These are phyloP conservation scores for Balansia obtecta DNA, from an alignment of 2,329 filamentous ascomycete species.

Conservation along the genomic window DNA sequence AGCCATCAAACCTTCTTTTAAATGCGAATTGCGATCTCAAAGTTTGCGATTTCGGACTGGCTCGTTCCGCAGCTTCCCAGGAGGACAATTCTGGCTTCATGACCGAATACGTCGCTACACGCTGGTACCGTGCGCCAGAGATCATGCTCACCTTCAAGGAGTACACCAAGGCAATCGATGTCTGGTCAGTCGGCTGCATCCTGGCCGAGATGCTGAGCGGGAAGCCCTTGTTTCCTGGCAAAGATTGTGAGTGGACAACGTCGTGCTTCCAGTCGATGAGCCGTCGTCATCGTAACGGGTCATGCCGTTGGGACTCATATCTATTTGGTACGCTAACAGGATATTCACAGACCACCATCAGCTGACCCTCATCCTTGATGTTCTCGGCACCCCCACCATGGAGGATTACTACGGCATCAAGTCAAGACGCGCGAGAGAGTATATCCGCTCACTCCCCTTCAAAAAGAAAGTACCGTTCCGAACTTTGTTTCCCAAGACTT, in stretches of 20 bases:
- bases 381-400: constrained; percentile 97
- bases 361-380: constrained; percentile 89
- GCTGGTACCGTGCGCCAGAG: constrained; percentile 97
- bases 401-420: constrained; percentile 99
- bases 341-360: constrained; percentile 74
- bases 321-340: no score
- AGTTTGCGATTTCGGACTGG: constrained; percentile 96
- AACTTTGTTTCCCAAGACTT: constrained; percentile 96
- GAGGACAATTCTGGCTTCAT: constrained; percentile 99
- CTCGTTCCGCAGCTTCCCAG: constrained; percentile 87
- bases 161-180: constrained; percentile 98
- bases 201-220: constrained; percentile 97
- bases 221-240: constrained; percentile 95
- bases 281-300: background rate
- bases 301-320: no score
- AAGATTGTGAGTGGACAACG: constrained; percentile 62
- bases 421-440: constrained; percentile 89
- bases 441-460: constrained; percentile 94
- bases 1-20: constrained; percentile 90
- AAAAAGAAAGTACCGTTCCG: constrained; percentile 99
- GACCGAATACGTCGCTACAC: constrained; percentile 99
- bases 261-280: no score
- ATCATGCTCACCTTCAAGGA: constrained; percentile 99
- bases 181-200: constrained; percentile 98
- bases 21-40: constrained; percentile 99